Evolutionary conservation across 176 grass and related monocot species (phyloP).

Genomic region (Echinochloa phyllopogon): DNA sequence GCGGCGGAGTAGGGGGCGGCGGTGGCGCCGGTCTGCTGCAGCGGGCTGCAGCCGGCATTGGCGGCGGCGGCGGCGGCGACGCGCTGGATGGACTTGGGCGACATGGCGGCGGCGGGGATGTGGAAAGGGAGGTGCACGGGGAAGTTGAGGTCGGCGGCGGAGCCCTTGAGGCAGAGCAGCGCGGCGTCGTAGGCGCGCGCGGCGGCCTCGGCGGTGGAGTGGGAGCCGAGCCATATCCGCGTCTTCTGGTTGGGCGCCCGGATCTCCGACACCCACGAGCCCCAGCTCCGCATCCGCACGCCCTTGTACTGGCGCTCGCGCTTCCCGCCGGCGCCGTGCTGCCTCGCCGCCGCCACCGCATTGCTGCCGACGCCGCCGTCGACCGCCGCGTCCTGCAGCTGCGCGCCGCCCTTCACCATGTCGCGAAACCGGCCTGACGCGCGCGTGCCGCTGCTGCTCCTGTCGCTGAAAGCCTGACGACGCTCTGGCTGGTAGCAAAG

Average conservation of each 20-base stretch:
- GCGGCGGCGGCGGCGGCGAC: slow-evolving; percentile 76
- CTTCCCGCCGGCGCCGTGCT: slow-evolving; percentile 42
- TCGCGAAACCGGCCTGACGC: not conserved
- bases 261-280: slow-evolving; percentile 98
- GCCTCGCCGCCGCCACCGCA: slow-evolving; percentile 32
- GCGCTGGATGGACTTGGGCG: slow-evolving; percentile 96
- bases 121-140: slow-evolving; percentile 71
- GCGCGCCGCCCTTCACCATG: slow-evolving; percentile 66
- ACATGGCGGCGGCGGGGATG: slow-evolving; percentile 72
- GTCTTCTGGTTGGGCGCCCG: slow-evolving; percentile 96
- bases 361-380: not conserved
- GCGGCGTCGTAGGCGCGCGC: slow-evolving; percentile 96
- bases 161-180: slow-evolving; percentile 93
- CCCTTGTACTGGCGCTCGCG: slow-evolving; percentile 86
- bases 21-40: not conserved
- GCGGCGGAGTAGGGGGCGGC: not conserved
- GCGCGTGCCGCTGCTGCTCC: not conserved
- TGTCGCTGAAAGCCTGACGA: not conserved
- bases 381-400: slow-evolving; percentile 25
- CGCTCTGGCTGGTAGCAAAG: not conserved
- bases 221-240: slow-evolving; percentile 93
- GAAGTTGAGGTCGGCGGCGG: slow-evolving; percentile 89
- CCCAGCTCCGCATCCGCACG: slow-evolving; percentile 95
- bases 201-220: slow-evolving; percentile 91
- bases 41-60: slow-evolving; percentile 43